phyloP scores from a whole-genome alignment of 108 stramenopile species.

The Nannochloropsis gaditana region DNA sequence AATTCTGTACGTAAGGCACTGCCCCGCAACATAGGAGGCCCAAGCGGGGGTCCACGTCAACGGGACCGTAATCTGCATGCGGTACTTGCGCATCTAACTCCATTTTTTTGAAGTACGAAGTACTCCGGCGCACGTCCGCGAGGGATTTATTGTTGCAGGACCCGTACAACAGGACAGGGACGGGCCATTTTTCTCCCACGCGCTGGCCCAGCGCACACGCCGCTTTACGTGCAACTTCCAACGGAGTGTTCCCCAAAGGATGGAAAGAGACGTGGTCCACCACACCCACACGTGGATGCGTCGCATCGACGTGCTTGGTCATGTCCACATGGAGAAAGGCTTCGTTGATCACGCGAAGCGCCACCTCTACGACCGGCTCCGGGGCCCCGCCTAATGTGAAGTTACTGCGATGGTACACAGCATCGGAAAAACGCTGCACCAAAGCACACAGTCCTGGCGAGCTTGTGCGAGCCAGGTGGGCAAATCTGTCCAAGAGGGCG shows the following conservation, averaged over 20 bases:
- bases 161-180: slow-evolving; percentile 10
- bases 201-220: not conserved
- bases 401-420: slow-evolving; percentile 17
- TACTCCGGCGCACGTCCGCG: not conserved
- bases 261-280: slow-evolving; percentile 15
- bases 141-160: not conserved
- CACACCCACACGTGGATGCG: not conserved
- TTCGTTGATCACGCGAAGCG: not conserved
- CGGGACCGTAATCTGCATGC: slow-evolving; percentile 9
- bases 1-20: not conserved
- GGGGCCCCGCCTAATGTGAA: slow-evolving; percentile 14
- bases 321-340: not conserved
- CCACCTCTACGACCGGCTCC: not conserved
- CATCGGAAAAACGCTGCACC: not conserved
- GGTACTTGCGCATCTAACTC: not conserved
- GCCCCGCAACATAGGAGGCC: slow-evolving; percentile 1
- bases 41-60: not conserved
- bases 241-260: slow-evolving; percentile 14
- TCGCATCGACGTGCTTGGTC: not conserved
- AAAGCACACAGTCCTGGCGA: not conserved
- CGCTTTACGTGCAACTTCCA: not conserved
- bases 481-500: not conserved
- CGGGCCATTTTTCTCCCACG: not conserved
- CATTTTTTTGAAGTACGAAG: not conserved
- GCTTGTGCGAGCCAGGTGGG: not conserved